Base-by-base conservation (phyloP, 129 eudicot genomes). In the Smallanthus sonchifolius region DNA sequence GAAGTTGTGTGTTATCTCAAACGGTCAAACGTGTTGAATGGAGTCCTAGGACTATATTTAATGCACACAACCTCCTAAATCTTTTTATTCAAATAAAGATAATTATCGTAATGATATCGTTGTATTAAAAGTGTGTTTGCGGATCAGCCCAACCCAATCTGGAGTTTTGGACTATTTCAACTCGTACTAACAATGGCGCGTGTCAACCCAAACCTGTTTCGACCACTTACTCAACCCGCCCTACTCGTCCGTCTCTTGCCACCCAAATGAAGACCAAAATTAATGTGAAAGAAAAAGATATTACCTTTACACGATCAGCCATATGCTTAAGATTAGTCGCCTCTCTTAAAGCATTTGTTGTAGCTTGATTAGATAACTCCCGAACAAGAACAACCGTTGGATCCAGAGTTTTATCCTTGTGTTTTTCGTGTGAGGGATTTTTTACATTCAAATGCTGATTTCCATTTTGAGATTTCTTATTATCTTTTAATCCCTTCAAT, bases 261-360 rank as follows among this genome's bases (percentile, higher is more conserved):
- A 47, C 52, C 52, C 1, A 17, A 47, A 6, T 16, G 9, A 7
- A 54, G 14, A 56, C 32, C 4, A 56, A 28, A 28, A 56, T 10
- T 49, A 56, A 57, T 24, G 57, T 4, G n/a, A 32, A 47, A 6
- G 40, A 73, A 73, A 72, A 72, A 1, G 9, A 69, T 43, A 13
- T 34, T 71, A 94, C 99, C 99, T 95, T 91, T 20, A 81, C 80
- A 37, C 99, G 99, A 80, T 95, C 99, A 70, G 99, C 99, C 73
- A 87, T 83, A 80, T 91, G 99, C 69, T 95, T 95, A 64, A 95
- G 96, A 80, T 80, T 87, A 59, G 75, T 91, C 11, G 99, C 99
- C 71, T 95, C 99, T 87, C 85, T 86, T 30, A 94, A 34, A 78
- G 96, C 91, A 77, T 56, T 90, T 34, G 85, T 88, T 62, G 96